These are phyloP conservation scores for Blastobotrys peoriensis DNA, from an alignment of 805 yeast genomes.

Conservation along the genomic window DNA sequence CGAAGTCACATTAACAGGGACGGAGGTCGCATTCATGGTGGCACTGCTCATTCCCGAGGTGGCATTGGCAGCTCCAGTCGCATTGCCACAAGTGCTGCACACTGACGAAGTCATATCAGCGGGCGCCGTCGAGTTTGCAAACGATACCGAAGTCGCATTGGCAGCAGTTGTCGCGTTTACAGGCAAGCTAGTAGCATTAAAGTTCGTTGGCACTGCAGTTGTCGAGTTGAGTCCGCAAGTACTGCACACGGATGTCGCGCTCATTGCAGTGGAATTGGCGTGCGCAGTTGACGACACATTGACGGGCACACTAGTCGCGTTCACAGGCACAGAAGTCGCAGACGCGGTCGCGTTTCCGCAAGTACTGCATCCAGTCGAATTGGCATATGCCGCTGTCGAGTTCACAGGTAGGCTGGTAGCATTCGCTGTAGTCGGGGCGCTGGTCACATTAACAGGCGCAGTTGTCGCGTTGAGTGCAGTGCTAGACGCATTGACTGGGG, in stretches of 20 bases:
- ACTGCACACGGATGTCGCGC: no score
- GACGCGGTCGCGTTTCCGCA: not conserved
- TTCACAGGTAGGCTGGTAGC: not conserved
- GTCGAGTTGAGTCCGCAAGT: no score
- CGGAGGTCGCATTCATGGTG: not conserved
- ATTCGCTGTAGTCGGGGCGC: not conserved
- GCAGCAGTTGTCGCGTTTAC: no score
- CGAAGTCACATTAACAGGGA: not conserved
- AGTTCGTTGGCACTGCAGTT: no score
- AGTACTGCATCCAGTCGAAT: not conserved
- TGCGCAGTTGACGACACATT: no score
- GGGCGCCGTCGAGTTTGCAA: not conserved
- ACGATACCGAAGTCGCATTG: no score
- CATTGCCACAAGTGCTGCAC: not conserved
- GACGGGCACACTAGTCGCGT: no score
- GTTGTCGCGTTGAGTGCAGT: not conserved
- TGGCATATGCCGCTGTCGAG: not conserved
- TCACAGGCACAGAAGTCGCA: no score
- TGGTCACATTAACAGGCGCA: constrained; percentile 5
- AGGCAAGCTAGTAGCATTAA: no score
- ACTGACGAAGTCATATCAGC: not conserved
- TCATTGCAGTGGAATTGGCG: no score
- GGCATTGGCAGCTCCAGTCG: constrained; percentile 1
- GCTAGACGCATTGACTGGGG: not conserved
- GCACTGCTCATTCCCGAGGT: not conserved